Percentiles rank a stretch among this genome's conserved stretches.
Evolutionary conservation across 768 basidiomycete genomes (phyloP).

Genomic region (Tulasnella sp.): DNA sequence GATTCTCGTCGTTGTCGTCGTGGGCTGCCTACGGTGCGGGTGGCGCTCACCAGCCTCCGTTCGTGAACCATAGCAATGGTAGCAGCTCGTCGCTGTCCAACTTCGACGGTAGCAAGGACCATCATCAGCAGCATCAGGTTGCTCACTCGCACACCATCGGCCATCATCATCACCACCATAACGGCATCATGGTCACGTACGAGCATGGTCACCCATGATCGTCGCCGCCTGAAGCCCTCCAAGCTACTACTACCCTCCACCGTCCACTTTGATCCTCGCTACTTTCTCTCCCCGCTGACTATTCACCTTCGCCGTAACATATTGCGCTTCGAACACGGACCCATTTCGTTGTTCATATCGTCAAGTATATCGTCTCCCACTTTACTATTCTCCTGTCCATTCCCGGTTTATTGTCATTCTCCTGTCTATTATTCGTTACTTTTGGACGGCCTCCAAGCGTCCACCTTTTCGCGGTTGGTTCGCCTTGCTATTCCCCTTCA

Average conservation of each 20-base stretch:
- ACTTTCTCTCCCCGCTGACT: background rate
- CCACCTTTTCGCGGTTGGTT: background rate
- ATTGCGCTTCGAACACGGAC: slow-evolving; percentile 4
- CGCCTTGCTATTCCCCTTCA: background rate
- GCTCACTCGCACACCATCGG: background rate
- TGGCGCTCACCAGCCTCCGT: background rate
- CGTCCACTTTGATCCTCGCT: background rate
- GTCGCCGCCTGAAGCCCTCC: background rate
- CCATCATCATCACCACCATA: background rate
- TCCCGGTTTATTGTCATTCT: background rate
- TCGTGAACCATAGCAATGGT: slow-evolving; percentile 1
- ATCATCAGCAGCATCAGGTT: background rate
- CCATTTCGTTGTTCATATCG: background rate
- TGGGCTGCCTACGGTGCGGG: slow-evolving; percentile 4
- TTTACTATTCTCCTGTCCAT: background rate
- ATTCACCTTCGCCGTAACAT: background rate
- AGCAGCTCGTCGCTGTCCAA: slow-evolving; percentile 5
- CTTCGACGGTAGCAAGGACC: slow-evolving; percentile 5
- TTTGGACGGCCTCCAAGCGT: slow-evolving; percentile 1
- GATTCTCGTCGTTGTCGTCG: slow-evolving; percentile 7
- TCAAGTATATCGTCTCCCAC: background rate
- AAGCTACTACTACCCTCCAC: background rate
- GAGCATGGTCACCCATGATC: slow-evolving; percentile 4
- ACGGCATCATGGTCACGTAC: slow-evolving; percentile 4
- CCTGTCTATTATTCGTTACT: slow-evolving; percentile 9